A percentile compares a stretch with the other conserved stretches of the same genome.
phyloP scores from a whole-genome alignment of 768 basidiomycete species.

The Lentinula boryana region DNA sequence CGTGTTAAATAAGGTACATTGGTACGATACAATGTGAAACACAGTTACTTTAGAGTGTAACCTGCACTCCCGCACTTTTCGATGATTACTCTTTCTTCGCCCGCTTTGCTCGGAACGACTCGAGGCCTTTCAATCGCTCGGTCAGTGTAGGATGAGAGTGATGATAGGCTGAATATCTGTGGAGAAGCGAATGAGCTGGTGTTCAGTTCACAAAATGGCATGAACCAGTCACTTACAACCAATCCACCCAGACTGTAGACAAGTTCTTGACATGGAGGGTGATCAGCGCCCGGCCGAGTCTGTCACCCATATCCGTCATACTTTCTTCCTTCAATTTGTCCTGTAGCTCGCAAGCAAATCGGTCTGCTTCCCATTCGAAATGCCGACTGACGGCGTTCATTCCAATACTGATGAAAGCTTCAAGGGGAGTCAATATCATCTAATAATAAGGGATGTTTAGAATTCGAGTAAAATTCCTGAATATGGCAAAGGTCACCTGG shows the following conservation, averaged over 20 bases:
- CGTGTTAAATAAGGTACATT: background rate
- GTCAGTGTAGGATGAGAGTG: slow-evolving; percentile 94
- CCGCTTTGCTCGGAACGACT: slow-evolving; percentile 49
- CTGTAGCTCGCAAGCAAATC: slow-evolving; percentile 73
- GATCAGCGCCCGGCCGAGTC: slow-evolving; percentile 77
- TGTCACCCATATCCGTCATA: slow-evolving; percentile 82
- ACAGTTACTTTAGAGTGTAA: background rate
- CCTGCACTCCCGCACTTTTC: background rate
- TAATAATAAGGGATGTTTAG: slow-evolving; percentile 15
- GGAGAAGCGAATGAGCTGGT: background rate
- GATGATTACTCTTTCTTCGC: slow-evolving; percentile 15
- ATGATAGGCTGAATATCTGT: slow-evolving; percentile 88
- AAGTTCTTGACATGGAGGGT: slow-evolving; percentile 89
- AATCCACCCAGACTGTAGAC: slow-evolving; percentile 91
- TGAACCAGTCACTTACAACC: slow-evolving; percentile 52
- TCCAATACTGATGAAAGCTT: slow-evolving; percentile 62
- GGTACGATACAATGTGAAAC: background rate
- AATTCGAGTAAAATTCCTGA: too few relatives aligned
- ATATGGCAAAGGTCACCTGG: slow-evolving; percentile 37
- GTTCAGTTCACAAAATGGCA: background rate
- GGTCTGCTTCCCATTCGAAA: slow-evolving; percentile 93
- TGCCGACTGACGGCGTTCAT: slow-evolving; percentile 81
- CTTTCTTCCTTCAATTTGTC: slow-evolving; percentile 41
- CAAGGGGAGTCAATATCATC: slow-evolving; percentile 80
- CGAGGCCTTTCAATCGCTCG: slow-evolving; percentile 80